Base-by-base conservation (phyloP, 352 stramenopile species). In the Phytophthora sansomeana region DNA sequence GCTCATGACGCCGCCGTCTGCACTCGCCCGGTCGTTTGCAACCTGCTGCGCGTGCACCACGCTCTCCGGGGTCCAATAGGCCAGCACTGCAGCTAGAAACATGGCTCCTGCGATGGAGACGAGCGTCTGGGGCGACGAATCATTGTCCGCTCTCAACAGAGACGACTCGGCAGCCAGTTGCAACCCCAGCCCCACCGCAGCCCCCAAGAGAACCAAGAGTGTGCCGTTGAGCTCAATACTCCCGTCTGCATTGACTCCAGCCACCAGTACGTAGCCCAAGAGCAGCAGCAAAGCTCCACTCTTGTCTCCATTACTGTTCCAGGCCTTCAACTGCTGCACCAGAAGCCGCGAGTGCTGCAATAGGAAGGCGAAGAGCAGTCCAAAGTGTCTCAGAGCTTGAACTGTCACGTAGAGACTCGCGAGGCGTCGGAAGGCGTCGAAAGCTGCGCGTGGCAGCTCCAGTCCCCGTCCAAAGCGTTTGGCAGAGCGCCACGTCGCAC, bases 341-440 rank as follows among this genome's bases (percentile, higher is more conserved):
- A 93, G 50, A 43, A 75, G 41, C 26, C 73, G 75, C 21, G 76
- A 52, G 68, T 84, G 72, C 58, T 90, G 80, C 35, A 93, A 51
- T 50, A 93, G 57, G 48, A 93, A 90, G 47, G 81, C 82, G 46
- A 91, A 86, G n/a, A 91, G 64, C 52, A 88, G 71, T 2, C 82
- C 85, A 30, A 91, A 93, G 48, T 91, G 81, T 30, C 81, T 70
- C 24, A 93, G 67, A 36, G 85, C 80, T n/a, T 85, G 78, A 5
- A 67, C 68, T 9, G 73, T 67, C 17, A 90, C 51, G 60, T 75
- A 91, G 43, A 79, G 78, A 51, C 74, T 74, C 28, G 72, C 70
- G 7, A 90, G 59, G 19, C 81, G 71, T 9, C 71, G 75, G 14
- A 65, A 41, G 2, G 69, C 85, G 49, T 80, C 80, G 32, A 76